These are phyloP conservation scores for Corallochytrium limacisporum DNA, from an alignment of 78 protist species.

Conservation along the genomic window DNA sequence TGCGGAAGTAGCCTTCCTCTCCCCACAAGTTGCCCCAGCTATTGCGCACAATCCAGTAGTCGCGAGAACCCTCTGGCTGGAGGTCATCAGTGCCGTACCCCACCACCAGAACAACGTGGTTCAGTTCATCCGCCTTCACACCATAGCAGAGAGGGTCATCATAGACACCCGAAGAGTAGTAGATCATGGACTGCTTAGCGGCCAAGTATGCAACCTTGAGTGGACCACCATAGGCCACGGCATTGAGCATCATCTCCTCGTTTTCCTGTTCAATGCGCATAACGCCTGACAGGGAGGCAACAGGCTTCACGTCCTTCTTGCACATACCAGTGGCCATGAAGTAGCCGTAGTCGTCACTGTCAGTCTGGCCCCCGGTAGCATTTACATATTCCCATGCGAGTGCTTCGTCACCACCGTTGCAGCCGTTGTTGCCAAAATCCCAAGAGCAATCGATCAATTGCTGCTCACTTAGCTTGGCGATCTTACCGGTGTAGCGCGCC, in stretches of 20 bases:
- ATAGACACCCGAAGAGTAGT: conserved; percentile 61
- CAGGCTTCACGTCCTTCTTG: no score
- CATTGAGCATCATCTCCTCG: no score
- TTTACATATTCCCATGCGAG: no score
- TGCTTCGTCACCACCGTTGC: conserved; percentile 10
- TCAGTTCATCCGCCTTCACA: conserved; percentile 36
- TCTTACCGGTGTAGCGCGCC: background rate
- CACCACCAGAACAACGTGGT: conserved; percentile 72
- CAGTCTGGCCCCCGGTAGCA: no score
- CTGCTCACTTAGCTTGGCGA: background rate
- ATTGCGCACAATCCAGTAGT: conserved; percentile 88
- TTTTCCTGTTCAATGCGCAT: no score
- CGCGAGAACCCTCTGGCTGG: no score
- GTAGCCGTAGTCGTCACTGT: no score
- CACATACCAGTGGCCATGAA: no score
- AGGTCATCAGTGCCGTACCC: conserved; percentile 57
- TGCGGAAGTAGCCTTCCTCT: conserved; percentile 37
- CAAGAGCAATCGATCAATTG: background rate
- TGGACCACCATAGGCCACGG: conserved; percentile 45
- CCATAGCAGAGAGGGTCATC: conserved; percentile 32
- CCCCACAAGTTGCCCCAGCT: conserved; percentile 70
- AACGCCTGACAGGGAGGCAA: no score
- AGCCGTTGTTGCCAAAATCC: background rate
- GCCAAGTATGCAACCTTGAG: conserved; percentile 73
- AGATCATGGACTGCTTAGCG: conserved; percentile 43